Evolutionary conservation across 1,284 basidiomycete species (phyloP).

Genomic region (Xanthoconium separans): DNA sequence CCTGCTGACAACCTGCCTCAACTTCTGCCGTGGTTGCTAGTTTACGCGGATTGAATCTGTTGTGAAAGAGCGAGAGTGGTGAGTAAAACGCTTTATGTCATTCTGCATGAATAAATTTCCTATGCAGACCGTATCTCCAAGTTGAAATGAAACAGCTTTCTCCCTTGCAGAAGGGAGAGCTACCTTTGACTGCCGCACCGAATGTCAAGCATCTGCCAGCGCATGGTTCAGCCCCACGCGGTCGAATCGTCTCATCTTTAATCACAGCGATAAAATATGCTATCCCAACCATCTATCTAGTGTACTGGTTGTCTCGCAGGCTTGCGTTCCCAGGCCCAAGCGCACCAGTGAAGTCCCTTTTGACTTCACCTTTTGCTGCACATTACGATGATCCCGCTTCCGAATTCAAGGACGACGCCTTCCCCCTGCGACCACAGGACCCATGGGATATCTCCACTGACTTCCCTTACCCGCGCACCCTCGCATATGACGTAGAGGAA

Average conservation of each 20-base stretch:
- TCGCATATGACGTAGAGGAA: conserved; percentile 67
- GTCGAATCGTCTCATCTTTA: conserved; percentile 4
- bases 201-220: not conserved
- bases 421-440: conserved; percentile 60
- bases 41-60: too few relatives aligned
- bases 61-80: not conserved
- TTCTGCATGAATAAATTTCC: not conserved
- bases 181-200: conserved; percentile 15
- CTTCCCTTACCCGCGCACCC: conserved; percentile 59
- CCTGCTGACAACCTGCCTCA: too few relatives aligned
- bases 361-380: conserved; percentile 4
- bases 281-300: conserved; percentile 22
- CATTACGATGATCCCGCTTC: conserved; percentile 35
- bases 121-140: too few relatives aligned
- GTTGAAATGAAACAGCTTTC: conserved; percentile 12
- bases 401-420: conserved; percentile 59
- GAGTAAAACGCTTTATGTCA: not conserved
- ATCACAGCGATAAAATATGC: conserved; percentile 19
- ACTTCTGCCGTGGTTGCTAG: not conserved
- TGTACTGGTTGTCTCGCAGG: conserved; percentile 17
- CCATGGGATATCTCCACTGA: conserved; percentile 80
- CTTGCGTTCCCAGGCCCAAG: not conserved
- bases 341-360: conserved; percentile 1
- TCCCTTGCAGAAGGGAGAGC: conserved; percentile 18
- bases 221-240: not conserved